phyloP scores from a whole-genome alignment of 2,329 filamentous ascomycete genomes.

The Reticulascus tulasneorum region DNA sequence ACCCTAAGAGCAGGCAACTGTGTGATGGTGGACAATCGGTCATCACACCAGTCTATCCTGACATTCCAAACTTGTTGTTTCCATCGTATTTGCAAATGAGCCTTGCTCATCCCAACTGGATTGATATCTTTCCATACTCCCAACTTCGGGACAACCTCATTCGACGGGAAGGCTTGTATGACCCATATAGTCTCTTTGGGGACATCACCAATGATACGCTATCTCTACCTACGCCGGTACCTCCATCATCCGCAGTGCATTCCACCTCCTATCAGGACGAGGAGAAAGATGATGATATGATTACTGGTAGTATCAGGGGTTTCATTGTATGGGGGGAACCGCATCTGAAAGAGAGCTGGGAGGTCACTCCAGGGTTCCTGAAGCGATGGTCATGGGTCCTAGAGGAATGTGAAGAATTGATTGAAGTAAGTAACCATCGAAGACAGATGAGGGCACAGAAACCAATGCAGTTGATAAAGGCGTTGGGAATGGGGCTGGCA shows the following conservation, averaged over 20 bases:
- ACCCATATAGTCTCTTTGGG: slow-evolving; percentile 5
- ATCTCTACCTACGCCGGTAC: neutral
- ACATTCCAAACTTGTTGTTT: slow-evolving; percentile 6
- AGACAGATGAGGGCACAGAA: slow-evolving; percentile 17
- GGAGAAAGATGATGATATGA: slow-evolving; percentile 1
- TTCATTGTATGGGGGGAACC: slow-evolving; percentile 22
- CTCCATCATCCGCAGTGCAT: neutral
- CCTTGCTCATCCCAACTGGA: slow-evolving; percentile 4
- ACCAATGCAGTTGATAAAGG: too few species aligned
- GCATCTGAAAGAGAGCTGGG: slow-evolving; percentile 16
- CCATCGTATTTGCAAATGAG: slow-evolving; percentile 5
- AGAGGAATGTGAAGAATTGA: slow-evolving; percentile 16
- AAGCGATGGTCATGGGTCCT: slow-evolving; percentile 18
- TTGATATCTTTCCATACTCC: slow-evolving; percentile 10
- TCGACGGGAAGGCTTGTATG: slow-evolving; percentile 3
- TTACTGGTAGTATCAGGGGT: slow-evolving; percentile 8
- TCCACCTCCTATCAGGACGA: too few species aligned
- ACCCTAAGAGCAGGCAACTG: neutral
- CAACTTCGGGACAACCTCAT: slow-evolving; percentile 11
- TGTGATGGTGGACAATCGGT: slow-evolving; percentile 6
- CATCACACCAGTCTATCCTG: slow-evolving; percentile 7
- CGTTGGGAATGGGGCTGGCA: too few species aligned
- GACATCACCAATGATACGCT: slow-evolving; percentile 9
- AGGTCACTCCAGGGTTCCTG: slow-evolving; percentile 18
- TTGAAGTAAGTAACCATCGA: slow-evolving; percentile 17